Evolutionary conservation across 257 asterid species (phyloP).

Genomic region (Gentiana macrophylla): DNA sequence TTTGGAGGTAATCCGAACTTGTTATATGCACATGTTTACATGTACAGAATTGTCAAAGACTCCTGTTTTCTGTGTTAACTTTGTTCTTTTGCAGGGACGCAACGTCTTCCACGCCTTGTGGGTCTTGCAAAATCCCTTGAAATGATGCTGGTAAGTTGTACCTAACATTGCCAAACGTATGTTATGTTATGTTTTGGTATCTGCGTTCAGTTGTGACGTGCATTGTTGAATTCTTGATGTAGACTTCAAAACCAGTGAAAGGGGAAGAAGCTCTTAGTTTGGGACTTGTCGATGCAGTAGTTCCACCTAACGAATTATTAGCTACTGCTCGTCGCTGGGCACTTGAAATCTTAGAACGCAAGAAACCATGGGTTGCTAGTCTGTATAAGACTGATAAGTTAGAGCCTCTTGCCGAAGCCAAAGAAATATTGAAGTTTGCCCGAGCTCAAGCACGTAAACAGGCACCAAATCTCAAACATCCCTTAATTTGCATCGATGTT

Average conservation of each 20-base stretch:
- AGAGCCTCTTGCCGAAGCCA: slow-evolving; percentile 89
- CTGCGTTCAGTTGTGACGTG: not conserved
- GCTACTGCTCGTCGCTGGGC: slow-evolving; percentile 80
- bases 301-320: slow-evolving; percentile 55
- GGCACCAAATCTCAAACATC: slow-evolving; percentile 89
- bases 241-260: slow-evolving; percentile 89
- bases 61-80: not conserved
- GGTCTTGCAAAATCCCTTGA: slow-evolving; percentile 94
- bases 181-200: not conserved
- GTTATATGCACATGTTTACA: not conserved
- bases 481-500: slow-evolving; percentile 79
- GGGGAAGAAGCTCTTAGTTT: slow-evolving; percentile 81
- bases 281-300: slow-evolving; percentile 93
- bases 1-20: slow-evolving; percentile 67
- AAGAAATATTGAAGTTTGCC: slow-evolving; percentile 81
- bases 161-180: not conserved
- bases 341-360: slow-evolving; percentile 67
- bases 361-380: slow-evolving; percentile 72
- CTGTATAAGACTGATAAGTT: slow-evolving; percentile 70
- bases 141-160: slow-evolving; percentile 77
- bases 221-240: not conserved
- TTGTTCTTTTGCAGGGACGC: slow-evolving; percentile 39
- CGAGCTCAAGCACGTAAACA: slow-evolving; percentile 72
- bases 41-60: not conserved
- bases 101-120: slow-evolving; percentile 97